A percentile compares a stretch with the other conserved stretches of the same genome.
Evolutionary conservation across 1,284 basidiomycete species (phyloP).

Genomic region (Cerrena zonata): DNA sequence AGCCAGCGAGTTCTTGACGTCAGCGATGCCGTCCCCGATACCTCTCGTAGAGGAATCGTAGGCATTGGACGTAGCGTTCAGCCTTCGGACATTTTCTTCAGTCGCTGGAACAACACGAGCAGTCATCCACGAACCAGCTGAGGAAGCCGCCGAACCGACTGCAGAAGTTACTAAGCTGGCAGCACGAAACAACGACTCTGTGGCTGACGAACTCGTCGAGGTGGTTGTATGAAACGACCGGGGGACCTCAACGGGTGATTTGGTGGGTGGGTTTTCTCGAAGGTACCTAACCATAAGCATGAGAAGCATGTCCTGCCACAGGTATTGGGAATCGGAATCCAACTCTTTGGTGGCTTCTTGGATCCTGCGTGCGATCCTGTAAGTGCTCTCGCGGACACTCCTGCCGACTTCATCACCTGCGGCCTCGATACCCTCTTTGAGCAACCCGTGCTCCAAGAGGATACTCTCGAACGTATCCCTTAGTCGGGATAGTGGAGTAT

Average conservation of each 20-base stretch:
- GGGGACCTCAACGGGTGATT: conserved; percentile 14
- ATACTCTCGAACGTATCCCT: conserved; percentile 26
- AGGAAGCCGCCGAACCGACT: conserved; percentile 18
- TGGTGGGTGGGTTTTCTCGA: conserved; percentile 16
- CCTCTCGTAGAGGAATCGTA: conserved; percentile 12
- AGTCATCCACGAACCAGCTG: conserved; percentile 22
- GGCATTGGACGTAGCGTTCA: conserved; percentile 10
- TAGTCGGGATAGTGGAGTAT: conserved; percentile 15
- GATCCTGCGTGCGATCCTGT: conserved; percentile 14
- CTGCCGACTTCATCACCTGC: conserved; percentile 23
- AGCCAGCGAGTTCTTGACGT: conserved; percentile 15
- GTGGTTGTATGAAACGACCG: conserved; percentile 11
- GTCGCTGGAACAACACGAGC: conserved; percentile 17
- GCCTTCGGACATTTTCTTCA: conserved; percentile 12
- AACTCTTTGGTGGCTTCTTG: conserved; percentile 13
- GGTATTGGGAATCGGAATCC: not conserved
- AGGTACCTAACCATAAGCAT: conserved; percentile 12
- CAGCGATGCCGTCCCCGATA: conserved; percentile 11
- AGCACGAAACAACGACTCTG: conserved; percentile 16
- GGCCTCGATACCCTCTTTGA: conserved; percentile 26
- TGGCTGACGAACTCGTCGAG: conserved; percentile 13
- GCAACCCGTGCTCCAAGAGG: conserved; percentile 24
- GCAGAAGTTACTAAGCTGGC: conserved; percentile 16
- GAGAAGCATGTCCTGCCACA: not conserved
- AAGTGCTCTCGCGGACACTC: conserved; percentile 20